These are phyloP conservation scores for Pseudognaphalium luteoalbum DNA, from an alignment of 129 eudicot species.

Conservation along the genomic window DNA sequence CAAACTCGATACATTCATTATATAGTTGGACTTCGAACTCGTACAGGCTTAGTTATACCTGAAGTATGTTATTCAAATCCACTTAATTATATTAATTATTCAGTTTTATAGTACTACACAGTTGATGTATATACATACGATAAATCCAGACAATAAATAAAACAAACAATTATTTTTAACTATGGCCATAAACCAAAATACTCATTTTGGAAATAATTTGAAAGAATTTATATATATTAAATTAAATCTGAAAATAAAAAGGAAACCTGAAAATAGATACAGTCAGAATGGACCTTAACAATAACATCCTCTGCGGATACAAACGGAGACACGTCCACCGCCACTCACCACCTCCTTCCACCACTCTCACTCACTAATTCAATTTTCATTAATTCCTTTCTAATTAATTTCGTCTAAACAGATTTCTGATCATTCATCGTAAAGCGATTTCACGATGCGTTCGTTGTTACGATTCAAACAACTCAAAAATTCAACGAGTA, in stretches of 20 bases:
- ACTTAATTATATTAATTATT: no score
- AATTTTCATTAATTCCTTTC: background rate
- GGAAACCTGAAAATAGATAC: background rate
- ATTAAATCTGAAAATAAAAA: background rate
- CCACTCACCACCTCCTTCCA: constrained; percentile 18
- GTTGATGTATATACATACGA: no score
- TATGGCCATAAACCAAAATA: no score
- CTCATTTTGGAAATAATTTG: no score
- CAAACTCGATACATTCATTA: no score
- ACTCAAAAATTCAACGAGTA: background rate
- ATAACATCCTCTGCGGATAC: constrained; percentile 44
- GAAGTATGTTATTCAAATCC: no score
- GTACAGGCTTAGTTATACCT: no score
- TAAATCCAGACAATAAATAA: no score
- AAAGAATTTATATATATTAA: no score
- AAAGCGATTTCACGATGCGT: constrained; percentile 36
- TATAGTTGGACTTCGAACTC: no score
- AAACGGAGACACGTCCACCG: constrained; percentile 52
- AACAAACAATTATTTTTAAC: no score
- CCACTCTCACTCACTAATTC: constrained; percentile 14
- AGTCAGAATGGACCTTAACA: background rate
- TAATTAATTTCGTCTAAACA: background rate
- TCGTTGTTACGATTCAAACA: constrained; percentile 36
- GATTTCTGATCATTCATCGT: background rate
- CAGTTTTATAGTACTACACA: no score